Evolutionary conservation across 257 asterid genomes (phyloP).

Genomic region (Primulina eburnea): DNA sequence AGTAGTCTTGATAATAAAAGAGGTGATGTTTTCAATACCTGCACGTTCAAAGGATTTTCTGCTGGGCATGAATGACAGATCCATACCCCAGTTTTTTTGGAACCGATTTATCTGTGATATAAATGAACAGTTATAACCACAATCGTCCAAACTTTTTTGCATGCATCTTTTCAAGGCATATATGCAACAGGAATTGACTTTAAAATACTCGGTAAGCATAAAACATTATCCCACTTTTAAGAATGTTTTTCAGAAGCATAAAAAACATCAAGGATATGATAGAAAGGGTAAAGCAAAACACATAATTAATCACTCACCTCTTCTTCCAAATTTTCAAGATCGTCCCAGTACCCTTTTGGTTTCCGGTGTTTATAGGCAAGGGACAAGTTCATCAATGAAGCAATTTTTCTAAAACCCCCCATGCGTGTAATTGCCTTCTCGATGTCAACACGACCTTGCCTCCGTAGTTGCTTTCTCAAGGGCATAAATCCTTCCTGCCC

Average conservation of each 20-base stretch:
- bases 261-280: neutral
- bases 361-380: slow-evolving; percentile 92
- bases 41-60: slow-evolving; percentile 93
- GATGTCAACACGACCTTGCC: slow-evolving; percentile 78
- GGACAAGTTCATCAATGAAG: slow-evolving; percentile 75
- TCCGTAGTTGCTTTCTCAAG: slow-evolving; percentile 84
- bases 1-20: slow-evolving; percentile 1
- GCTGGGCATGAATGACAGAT: slow-evolving; percentile 90
- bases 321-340: slow-evolving; percentile 78
- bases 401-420: slow-evolving; percentile 89
- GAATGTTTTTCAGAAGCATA: neutral
- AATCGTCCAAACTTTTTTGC: neutral
- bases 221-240: neutral
- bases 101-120: slow-evolving; percentile 64
- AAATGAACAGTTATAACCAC: slow-evolving; percentile 10
- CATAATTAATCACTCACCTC: slow-evolving; percentile 53
- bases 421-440: slow-evolving; percentile 89
- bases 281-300: neutral
- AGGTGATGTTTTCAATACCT: slow-evolving; percentile 39
- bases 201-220: neutral
- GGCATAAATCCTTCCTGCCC: slow-evolving; percentile 99
- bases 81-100: slow-evolving; percentile 97
- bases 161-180: neutral
- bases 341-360: slow-evolving; percentile 96
- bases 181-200: neutral